These are phyloP conservation scores for Pseudogymnoascus sp. DNA, from an alignment of 2,329 filamentous ascomycete species.

Conservation along the genomic window DNA sequence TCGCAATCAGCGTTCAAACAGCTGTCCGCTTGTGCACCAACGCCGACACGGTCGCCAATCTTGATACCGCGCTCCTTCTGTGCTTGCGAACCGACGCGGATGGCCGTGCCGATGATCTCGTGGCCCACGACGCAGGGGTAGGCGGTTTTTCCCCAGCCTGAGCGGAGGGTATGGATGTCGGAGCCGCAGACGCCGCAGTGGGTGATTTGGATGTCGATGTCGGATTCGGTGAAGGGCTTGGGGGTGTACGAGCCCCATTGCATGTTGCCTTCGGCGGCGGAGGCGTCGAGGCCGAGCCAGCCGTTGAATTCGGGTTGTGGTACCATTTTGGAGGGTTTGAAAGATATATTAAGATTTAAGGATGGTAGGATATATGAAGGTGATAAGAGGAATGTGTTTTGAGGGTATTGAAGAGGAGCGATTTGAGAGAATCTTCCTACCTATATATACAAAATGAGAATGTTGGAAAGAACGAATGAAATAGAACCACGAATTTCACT, in stretches of 20 bases:
- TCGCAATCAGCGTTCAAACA: conserved; percentile 31
- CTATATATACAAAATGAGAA: conserved; percentile 4
- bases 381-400: not conserved
- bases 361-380: not conserved
- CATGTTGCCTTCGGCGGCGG: conserved; percentile 27
- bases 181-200: conserved; percentile 40
- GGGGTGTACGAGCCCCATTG: conserved; percentile 28
- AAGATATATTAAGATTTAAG: not conserved
- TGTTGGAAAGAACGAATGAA: not conserved
- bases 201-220: conserved; percentile 39
- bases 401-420: not conserved
- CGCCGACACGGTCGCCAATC: conserved; percentile 43
- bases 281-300: conserved; percentile 23
- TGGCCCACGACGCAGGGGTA: conserved; percentile 35
- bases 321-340: not conserved
- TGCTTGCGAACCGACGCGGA: conserved; percentile 29
- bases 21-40: conserved; percentile 39
- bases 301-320: conserved; percentile 26
- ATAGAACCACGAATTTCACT: not conserved
- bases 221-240: conserved; percentile 27
- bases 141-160: conserved; percentile 21
- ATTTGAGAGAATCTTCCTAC: not conserved
- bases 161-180: conserved; percentile 22
- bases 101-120: conserved; percentile 39
- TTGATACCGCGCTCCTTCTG: conserved; percentile 30